Evolutionary conservation across 1,284 basidiomycete species (phyloP).

Genomic region (Pholiota adiposa): DNA sequence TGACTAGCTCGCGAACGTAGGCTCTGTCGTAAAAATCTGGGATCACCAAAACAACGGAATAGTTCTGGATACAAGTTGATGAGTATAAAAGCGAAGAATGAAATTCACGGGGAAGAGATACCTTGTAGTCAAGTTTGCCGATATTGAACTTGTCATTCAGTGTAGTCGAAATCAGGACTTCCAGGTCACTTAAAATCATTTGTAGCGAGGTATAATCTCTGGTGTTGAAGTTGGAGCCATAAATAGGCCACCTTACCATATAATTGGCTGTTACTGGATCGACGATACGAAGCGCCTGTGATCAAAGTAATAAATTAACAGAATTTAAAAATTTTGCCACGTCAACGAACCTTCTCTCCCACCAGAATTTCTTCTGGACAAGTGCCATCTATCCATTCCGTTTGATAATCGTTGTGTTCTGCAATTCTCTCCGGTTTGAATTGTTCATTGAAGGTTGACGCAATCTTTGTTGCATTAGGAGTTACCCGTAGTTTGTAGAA

Average conservation of each 20-base stretch:
- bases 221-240: conserved; percentile 78
- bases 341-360: conserved; percentile 66
- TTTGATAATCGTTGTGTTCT: conserved; percentile 79
- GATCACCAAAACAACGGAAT: conserved; percentile 88
- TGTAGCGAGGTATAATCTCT: conserved; percentile 76
- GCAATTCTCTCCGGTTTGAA: conserved; percentile 82
- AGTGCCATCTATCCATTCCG: conserved; percentile 77
- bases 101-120: conserved; percentile 30
- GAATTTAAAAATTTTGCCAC: neutral
- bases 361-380: conserved; percentile 54
- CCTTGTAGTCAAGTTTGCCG: conserved; percentile 62
- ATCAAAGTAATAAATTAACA: conserved; percentile 14
- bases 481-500: conserved; percentile 86
- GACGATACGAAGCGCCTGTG: conserved; percentile 73
- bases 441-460: conserved; percentile 76
- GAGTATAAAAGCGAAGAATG: neutral
- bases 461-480: conserved; percentile 73
- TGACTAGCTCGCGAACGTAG: conserved; percentile 83
- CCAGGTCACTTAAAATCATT: conserved; percentile 78
- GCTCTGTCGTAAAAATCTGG: conserved; percentile 90
- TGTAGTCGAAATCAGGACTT: conserved; percentile 66
- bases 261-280: conserved; percentile 73
- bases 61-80: no score
- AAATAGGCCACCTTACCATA: conserved; percentile 77
- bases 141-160: conserved; percentile 71